phyloP scores from a whole-genome alignment of 1,284 basidiomycete genomes.

The Boletus putidus region DNA sequence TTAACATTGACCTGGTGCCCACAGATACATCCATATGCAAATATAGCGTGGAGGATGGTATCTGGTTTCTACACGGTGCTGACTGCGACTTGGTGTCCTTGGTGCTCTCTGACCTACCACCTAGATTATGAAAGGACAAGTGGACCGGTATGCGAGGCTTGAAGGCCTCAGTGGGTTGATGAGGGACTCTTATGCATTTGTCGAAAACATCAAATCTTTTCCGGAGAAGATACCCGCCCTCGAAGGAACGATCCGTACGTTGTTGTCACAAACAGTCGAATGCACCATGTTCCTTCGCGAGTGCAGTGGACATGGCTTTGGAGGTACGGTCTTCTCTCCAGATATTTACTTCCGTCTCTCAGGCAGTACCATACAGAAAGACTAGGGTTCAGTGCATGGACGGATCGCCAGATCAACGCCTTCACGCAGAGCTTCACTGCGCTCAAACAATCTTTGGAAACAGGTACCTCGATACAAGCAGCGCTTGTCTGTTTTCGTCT shows the following conservation, averaged over 20 bases:
- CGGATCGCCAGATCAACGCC: constrained; percentile 24
- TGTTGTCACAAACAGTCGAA: constrained; percentile 38
- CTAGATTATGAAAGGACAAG: constrained; percentile 34
- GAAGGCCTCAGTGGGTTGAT: constrained; percentile 31
- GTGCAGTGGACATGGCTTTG: constrained; percentile 36
- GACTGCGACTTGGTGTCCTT: not conserved
- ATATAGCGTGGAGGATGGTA: constrained; percentile 31
- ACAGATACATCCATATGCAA: constrained; percentile 30
- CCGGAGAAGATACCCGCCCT: constrained; percentile 33
- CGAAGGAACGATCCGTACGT: constrained; percentile 29
- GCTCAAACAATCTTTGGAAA: constrained; percentile 32
- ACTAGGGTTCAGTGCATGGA: constrained; percentile 19
- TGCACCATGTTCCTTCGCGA: constrained; percentile 39
- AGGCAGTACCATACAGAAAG: constrained; percentile 15
- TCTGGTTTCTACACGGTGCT: constrained; percentile 33
- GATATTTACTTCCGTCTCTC: not conserved
- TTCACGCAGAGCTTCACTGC: constrained; percentile 30
- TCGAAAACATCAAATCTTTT: constrained; percentile 33
- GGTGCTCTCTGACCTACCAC: constrained; percentile 11
- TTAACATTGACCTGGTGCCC: not conserved
- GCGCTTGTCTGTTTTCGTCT: constrained; percentile 34
- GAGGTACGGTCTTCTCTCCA: constrained; percentile 19
- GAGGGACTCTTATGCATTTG: constrained; percentile 36
- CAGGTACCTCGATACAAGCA: constrained; percentile 26
- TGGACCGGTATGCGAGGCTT: constrained; percentile 28